Base-by-base conservation (phyloP, 106 monocot genomes). In the Acanthochlamys bracteata region DNA sequence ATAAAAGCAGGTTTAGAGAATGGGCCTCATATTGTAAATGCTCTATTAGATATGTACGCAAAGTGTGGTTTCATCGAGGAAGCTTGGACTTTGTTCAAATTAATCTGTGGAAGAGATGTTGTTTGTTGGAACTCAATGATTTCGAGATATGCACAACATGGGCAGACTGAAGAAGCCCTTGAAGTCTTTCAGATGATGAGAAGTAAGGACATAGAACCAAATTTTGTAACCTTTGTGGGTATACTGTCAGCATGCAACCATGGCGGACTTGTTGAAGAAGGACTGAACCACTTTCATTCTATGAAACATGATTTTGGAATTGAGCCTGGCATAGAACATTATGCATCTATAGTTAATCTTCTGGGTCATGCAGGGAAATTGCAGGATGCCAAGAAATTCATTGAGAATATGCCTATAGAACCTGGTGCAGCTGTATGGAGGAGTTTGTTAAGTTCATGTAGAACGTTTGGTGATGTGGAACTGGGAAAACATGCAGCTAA, bases 101-200 rank as follows among this genome's bases (percentile, higher is more conserved):
- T 25, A 1, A 65, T 59, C 9, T 6, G 33, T 58, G 63, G 63
- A 22, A 76, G 66, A 27, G 95, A 96, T 56, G 42, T 73, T 56
- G 78, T 78, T 12, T 91, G 87, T 70, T 96, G 91, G 90, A 96
- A 96, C 64, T 82, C 87, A 1, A 87, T 96, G 84, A 96, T 96
- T 56, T 85, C 87, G 26, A 88, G 75, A 33, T 88, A 71, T 65
- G 86, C 91, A 41, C 82, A 85, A 25, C 89, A 96, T 67, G 95
- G 95, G 49, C 41, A 78, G 45, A 79, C 80, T 3, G 66, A 83
- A 62, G 90, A 90, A 68, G 86, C 91, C 7, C 78, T 88, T 25
- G 40, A 40, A 24, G 24, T 88, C 10, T 96, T 88, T 33, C 25
- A 63, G 26, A 52, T 73, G 47, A 91, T 96, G 95, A 47, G 20